A percentile compares a stretch with the other conserved stretches of the same genome.
Conservation (phyloP, 352 stramenopile genomes). For the Phytopythium aichiense region DNA sequence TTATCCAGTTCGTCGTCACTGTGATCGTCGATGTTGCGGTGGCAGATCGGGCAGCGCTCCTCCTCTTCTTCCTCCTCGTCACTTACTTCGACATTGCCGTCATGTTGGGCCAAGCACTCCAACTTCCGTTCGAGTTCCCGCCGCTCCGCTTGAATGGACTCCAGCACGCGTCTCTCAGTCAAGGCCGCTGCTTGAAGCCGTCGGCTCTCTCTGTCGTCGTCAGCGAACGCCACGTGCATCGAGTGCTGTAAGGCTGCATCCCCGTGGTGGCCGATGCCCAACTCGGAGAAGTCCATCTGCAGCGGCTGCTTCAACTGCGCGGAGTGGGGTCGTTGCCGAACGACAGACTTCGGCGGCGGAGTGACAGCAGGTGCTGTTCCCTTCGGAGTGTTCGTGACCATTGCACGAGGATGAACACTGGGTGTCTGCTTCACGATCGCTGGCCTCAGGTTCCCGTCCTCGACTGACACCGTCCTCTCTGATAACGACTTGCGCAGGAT, state of each 20-base stretch:
- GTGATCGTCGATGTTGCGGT: constrained; percentile 49
- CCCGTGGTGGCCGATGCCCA: not conserved
- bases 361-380: constrained; percentile 1
- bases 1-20: constrained; percentile 47
- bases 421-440: not conserved
- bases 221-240: constrained; percentile 16
- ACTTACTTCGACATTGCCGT: not conserved
- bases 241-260: constrained; percentile 7
- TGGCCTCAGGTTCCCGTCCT: not conserved
- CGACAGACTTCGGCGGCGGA: not conserved
- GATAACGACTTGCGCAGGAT: constrained; percentile 14
- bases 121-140: constrained; percentile 44
- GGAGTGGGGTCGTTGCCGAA: constrained; percentile 7
- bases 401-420: not conserved
- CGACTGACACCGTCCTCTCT: constrained; percentile 6
- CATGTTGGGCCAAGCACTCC: constrained; percentile 13
- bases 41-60: constrained; percentile 44
- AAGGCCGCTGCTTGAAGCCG: constrained; percentile 16
- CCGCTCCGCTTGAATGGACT: constrained; percentile 36
- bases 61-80: constrained; percentile 26
- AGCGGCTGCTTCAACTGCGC: constrained; percentile 19
- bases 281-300: constrained; percentile 23
- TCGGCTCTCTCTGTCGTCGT: constrained; percentile 13
- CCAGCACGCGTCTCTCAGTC: constrained; percentile 19
- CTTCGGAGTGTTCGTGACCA: not conserved